phyloP scores from a whole-genome alignment of 306 rosid genomes.

The Glycyrrhiza uralensis region DNA sequence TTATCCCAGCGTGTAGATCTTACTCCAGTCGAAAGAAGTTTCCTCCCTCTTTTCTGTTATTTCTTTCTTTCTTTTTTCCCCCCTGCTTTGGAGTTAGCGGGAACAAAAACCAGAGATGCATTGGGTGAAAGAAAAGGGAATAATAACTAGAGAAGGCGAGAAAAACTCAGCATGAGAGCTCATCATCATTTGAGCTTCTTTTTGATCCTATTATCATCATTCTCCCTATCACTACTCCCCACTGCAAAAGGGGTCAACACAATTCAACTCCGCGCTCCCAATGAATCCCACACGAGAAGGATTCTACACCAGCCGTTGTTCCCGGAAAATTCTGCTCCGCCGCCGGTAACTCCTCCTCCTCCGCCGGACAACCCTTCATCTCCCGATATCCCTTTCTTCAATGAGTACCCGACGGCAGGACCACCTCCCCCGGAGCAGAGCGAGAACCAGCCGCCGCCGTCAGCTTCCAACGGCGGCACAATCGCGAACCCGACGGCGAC shows the following conservation, averaged over 20 bases:
- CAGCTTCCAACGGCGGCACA: slow-evolving; percentile 29
- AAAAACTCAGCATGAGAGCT: slow-evolving; percentile 41
- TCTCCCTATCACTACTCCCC: slow-evolving; percentile 5
- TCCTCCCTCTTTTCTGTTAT: slow-evolving; percentile 22
- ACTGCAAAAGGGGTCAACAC: background rate
- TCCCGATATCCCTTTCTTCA: slow-evolving; percentile 66
- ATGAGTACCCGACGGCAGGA: slow-evolving; percentile 54
- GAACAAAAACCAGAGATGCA: slow-evolving; percentile 39
- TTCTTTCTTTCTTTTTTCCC: background rate
- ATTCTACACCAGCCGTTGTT: slow-evolving; percentile 77
- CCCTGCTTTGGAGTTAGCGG: background rate
- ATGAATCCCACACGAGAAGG: slow-evolving; percentile 39
- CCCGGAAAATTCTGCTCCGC: slow-evolving; percentile 55
- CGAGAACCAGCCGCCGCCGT: slow-evolving; percentile 38
- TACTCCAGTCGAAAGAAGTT: slow-evolving; percentile 39
- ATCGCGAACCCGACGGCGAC: slow-evolving; percentile 58
- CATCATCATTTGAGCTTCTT: slow-evolving; percentile 30
- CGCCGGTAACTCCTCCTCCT: slow-evolving; percentile 41
- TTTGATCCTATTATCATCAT: slow-evolving; percentile 18
- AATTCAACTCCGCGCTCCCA: background rate
- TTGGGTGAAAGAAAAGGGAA: slow-evolving; percentile 31
- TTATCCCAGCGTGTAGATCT: slow-evolving; percentile 44
- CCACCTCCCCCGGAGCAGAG: slow-evolving; percentile 43
- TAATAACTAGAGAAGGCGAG: slow-evolving; percentile 8
- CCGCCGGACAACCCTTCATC: slow-evolving; percentile 36